Conservation (phyloP, 2,329 filamentous ascomycete species). For the Nothophaeocryptopus gaeumannii region DNA sequence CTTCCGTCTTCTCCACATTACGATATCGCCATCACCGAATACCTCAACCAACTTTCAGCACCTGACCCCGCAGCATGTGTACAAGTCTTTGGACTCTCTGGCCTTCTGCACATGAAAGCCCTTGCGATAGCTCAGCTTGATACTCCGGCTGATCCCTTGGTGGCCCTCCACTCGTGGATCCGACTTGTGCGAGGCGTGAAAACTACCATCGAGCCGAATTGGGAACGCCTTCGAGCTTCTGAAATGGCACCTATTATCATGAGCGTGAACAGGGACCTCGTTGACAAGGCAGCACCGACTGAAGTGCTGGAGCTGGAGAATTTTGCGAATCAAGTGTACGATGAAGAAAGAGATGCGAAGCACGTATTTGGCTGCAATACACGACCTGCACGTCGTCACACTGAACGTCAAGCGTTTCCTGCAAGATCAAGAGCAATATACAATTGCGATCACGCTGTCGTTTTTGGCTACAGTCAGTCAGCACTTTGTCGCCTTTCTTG, state of each 20-base stretch:
- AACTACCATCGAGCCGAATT: conserved; percentile 13
- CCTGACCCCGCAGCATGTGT: conserved; percentile 14
- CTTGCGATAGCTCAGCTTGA: conserved; percentile 15
- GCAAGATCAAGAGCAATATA: conserved; percentile 1
- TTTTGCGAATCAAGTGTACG: conserved; percentile 1
- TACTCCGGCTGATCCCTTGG: conserved; percentile 13
- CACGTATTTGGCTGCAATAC: conserved; percentile 8
- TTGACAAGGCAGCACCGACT: conserved; percentile 1
- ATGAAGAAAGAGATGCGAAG: neutral
- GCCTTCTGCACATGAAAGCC: conserved; percentile 14
- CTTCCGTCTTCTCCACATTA: conserved; percentile 17
- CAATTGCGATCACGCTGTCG: neutral
- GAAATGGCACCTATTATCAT: conserved; percentile 14
- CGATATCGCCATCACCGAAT: conserved; percentile 10
- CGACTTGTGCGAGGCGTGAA: conserved; percentile 13
- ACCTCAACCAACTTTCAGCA: conserved; percentile 6
- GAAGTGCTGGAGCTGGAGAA: conserved; percentile 13
- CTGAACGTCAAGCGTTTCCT: conserved; percentile 3
- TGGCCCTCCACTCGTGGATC: conserved; percentile 16
- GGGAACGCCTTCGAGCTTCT: conserved; percentile 12
- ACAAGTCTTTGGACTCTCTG: conserved; percentile 13
- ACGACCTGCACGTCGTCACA: conserved; percentile 15
- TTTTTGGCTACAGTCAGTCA: neutral
- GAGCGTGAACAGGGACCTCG: neutral
- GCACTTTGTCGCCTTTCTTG: conserved; percentile 12